These are phyloP conservation scores for Chrysopogon serrulatus DNA, from an alignment of 176 grass and related monocot genomes.

Conservation along the genomic window DNA sequence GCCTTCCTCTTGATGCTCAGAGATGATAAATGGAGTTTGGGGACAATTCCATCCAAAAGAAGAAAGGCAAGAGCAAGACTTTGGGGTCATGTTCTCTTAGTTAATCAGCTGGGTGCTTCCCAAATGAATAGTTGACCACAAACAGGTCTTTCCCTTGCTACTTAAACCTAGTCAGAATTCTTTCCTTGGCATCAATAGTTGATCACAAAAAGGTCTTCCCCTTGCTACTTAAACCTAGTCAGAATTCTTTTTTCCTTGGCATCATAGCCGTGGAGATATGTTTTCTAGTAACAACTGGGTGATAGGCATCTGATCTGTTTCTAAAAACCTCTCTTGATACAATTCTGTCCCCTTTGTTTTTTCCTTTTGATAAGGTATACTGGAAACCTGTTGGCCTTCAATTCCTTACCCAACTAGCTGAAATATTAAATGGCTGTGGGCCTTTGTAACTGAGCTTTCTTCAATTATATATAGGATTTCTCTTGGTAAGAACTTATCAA, in stretches of 20 bases:
- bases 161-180: neutral
- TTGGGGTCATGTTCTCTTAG: conserved; percentile 2
- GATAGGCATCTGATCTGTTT: neutral
- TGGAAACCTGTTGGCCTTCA: conserved; percentile 10
- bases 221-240: conserved; percentile 6
- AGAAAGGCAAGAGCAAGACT: neutral
- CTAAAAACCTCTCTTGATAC: conserved; percentile 5
- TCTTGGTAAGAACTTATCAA: conserved; percentile 43
- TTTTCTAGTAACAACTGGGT: neutral
- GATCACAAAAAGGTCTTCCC: conserved; percentile 15
- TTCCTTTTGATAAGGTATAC: conserved; percentile 16
- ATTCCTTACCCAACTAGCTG: conserved; percentile 12
- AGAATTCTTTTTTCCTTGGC: conserved; percentile 9
- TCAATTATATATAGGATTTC: conserved; percentile 29
- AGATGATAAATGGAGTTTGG: conserved; percentile 14
- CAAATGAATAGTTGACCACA: conserved; percentile 26
- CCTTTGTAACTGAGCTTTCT: neutral
- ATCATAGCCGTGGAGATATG: conserved; percentile 9
- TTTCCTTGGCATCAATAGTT: conserved; percentile 26
- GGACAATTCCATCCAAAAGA: neutral
- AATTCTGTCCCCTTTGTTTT: neutral
- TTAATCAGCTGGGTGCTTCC: conserved; percentile 11
- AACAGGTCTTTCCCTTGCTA: conserved; percentile 17
- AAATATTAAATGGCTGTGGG: conserved; percentile 21
- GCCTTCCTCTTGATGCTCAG: neutral